Conservation (phyloP, 1,139 yeast species). For the Hyphopichia khmerensis region DNA sequence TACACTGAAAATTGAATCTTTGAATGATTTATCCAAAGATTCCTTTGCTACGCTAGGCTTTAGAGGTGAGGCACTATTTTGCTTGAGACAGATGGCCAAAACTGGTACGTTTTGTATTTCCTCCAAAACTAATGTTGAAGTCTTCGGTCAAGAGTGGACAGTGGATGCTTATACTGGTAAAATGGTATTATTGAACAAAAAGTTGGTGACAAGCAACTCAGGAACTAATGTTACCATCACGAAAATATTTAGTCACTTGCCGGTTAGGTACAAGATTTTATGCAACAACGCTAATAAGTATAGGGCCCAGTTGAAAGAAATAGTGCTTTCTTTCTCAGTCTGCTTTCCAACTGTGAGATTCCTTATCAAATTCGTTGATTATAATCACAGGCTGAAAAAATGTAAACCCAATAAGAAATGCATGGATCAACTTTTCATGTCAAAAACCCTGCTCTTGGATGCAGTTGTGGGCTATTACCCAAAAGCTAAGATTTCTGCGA, state of each 20-base stretch:
- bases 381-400: not conserved
- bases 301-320: not conserved
- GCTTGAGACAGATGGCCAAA: not conserved
- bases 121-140: not conserved
- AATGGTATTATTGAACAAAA: not conserved
- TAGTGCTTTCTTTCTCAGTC: not conserved
- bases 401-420: not conserved
- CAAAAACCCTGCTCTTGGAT: not conserved
- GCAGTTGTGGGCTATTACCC: not conserved
- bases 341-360: not conserved
- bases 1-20: not conserved
- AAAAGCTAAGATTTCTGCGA: too few species aligned
- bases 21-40: not conserved
- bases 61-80: conserved; percentile 1
- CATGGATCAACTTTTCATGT: not conserved
- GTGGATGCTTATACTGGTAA: not conserved
- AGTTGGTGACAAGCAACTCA: not conserved
- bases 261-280: not conserved
- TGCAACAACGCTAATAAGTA: too few species aligned
- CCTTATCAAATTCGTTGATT: not conserved
- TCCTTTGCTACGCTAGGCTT: not conserved
- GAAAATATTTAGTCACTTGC: not conserved
- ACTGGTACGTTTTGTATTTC: not conserved
- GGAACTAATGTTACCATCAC: not conserved
- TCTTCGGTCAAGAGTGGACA: not conserved